A percentile compares a stretch with the other conserved stretches of the same genome.
Conservation (phyloP, 331 rosid species). For the Quercus tomentella region DNA sequence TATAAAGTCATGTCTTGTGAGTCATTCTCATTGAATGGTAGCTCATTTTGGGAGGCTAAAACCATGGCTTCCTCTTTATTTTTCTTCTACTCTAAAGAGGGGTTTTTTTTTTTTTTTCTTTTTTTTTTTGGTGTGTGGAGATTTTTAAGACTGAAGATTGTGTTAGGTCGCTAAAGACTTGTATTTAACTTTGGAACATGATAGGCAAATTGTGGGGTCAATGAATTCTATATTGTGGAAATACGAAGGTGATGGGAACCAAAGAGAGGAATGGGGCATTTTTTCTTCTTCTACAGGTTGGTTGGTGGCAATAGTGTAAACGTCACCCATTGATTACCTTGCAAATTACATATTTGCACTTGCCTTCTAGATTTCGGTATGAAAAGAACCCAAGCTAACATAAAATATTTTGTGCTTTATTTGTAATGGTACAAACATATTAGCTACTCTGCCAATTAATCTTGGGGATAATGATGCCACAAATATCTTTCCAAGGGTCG, state of each 20-base stretch:
- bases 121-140: neutral
- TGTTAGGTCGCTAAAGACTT: neutral
- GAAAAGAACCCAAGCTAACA: neutral
- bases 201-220: conserved; percentile 18
- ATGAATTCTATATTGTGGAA: conserved; percentile 10
- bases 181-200: conserved; percentile 22
- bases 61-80: conserved; percentile 19
- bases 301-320: neutral
- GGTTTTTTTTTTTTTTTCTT: too few species aligned
- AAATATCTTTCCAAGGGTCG: neutral
- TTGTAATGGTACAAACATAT: neutral
- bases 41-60: conserved; percentile 48
- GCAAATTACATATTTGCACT: conserved; percentile 9
- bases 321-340: conserved; percentile 8
- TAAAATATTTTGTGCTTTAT: neutral
- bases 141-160: conserved; percentile 17
- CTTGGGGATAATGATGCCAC: conserved; percentile 14
- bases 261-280: neutral
- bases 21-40: conserved; percentile 82
- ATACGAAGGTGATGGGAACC: conserved; percentile 13
- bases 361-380: neutral
- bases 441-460: neutral
- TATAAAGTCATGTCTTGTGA: conserved; percentile 83
- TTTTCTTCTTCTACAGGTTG: neutral
- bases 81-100: neutral